Evolutionary conservation across 768 basidiomycete species (phyloP), one percentile per base, ranked within the genome.

Genomic region (Trametes villosa): DNA sequence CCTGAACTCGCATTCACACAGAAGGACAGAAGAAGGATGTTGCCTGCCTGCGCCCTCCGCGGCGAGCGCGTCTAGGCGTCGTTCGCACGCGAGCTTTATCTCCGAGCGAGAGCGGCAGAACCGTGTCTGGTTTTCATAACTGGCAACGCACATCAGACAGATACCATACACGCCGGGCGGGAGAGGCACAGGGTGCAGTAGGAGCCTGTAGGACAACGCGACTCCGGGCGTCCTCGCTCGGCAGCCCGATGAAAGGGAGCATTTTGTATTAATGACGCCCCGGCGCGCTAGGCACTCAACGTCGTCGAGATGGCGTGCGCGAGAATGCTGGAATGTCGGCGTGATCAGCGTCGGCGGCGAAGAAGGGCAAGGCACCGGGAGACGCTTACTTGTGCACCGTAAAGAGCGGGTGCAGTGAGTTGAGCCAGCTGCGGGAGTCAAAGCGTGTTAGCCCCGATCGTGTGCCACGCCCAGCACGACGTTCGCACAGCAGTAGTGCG

Each of bases 321-420:
- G 38, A 84, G 75, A 36, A 78, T 71, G 60, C 84, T 85, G 61
- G n/a, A 40, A 31, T 24, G 60, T 29, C 53, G 54, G 57, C 49
- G 46, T 47, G 45, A 52, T 57, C 41, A 48, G 49, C 46, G 53
- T 52, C 42, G 44, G 48, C 48, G 34, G 34, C 12, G 40, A 38
- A 48, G 33, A 38, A 20, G 18, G 27, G 42, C 48, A n/a, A 61
- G 59, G 59, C 47, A 50, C 59, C 22, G 34, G 27, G 52, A 48
- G 42, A 56, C 50, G 72, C 82, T 65, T 65, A 86, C 86, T 83
- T 76, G 65, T 87, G 86, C 57, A 88, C 79, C 24, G 84, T 84
- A 65, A 85, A 88, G 20, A 87, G 65, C 27, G 85, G 86, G 68
- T 87, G 86, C 40, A 88, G 72, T 3, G 76, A 69, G 68, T 87